Conservation (phyloP, 2,329 filamentous ascomycete species). For the Colletotrichum orchidophilum region DNA sequence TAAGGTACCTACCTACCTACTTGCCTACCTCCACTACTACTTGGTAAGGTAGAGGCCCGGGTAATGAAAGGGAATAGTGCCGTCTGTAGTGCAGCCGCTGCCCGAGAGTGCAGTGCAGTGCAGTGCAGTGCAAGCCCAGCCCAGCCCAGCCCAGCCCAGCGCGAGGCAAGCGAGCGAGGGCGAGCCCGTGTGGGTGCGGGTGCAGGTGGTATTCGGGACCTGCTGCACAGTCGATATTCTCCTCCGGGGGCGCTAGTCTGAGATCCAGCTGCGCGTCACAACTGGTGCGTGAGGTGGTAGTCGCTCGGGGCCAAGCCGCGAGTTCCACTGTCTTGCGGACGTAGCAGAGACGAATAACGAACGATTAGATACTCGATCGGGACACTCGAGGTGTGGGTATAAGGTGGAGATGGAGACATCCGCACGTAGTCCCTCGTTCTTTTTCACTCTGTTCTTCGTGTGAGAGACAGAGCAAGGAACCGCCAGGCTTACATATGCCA, state of each 20-base stretch:
- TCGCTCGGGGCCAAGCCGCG: constrained; percentile 15
- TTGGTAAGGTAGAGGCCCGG: not conserved
- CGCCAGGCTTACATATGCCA: not conserved
- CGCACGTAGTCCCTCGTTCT: not conserved
- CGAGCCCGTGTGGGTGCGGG: not conserved
- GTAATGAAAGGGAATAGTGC: constrained; percentile 13
- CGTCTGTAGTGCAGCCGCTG: not conserved
- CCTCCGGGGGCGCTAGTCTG: constrained; percentile 27
- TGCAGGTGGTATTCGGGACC: constrained; percentile 31
- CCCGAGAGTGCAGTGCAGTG: not conserved
- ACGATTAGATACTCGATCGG: not conserved
- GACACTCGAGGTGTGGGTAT: constrained; percentile 18
- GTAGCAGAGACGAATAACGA: constrained; percentile 31
- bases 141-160: not conserved
- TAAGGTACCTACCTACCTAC: too few species aligned
- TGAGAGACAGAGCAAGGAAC: not conserved
- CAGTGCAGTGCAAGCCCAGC: not conserved
- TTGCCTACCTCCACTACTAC: not conserved
- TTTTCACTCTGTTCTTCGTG: too few species aligned
- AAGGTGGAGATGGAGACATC: constrained; percentile 1
- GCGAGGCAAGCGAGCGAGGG: not conserved
- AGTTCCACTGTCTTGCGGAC: constrained; percentile 32
- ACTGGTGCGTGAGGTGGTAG: constrained; percentile 24
- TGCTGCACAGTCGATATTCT: constrained; percentile 33
- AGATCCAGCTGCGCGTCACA: constrained; percentile 34